Base-by-base conservation (phyloP, 129 eudicot species). In the Lonicera japonica region DNA sequence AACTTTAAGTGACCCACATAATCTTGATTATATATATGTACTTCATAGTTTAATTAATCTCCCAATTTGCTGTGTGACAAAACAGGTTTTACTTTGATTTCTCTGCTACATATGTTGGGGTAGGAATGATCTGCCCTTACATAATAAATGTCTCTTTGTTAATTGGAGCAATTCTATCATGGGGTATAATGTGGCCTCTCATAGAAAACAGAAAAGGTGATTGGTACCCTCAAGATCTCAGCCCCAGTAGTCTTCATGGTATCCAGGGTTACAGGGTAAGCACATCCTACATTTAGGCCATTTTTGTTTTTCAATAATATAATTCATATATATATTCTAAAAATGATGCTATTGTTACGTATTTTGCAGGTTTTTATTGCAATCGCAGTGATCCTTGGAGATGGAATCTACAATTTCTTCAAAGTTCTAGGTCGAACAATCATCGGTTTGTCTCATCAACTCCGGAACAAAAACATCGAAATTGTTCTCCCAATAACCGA, bases 341-440 rank as follows among this genome's bases (percentile, higher is more conserved):
- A 29, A 29, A 29, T 29, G 36, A 29, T 6, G 4, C 36, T 1
- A 29, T 29, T 29, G 36, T 29, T 29, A 1, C 6, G 36, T 29
- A 29, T 29, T 29, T 29, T 29, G 12, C 51, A 45, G 51, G 85
- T 86, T 8, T 87, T 87, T 67, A 74, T 83, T 12, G 85, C 91
- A 6, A 81, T 87, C 22, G 78, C 95, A 16, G 24, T 71, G 67
- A 83, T 87, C 73, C 78, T 87, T 0, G 95, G 95, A 18, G 91
- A 87, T 66, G 95, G 95, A 36, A n/a, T 52, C 22, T 20, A n/a
- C 12, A 20, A 9, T 17, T 52, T 20, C 12, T 52, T 52, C 20
- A 52, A 18, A 52, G 11, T 52, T 21, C 11, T 9, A 10, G 36
- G 36, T 29, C 36, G 36, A 29, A 29, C 36, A 29, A 29, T 29